These are phyloP conservation scores for Annulohypoxylon bovei DNA, from an alignment of 495 filamentous ascomycete genomes.

Conservation along the genomic window DNA sequence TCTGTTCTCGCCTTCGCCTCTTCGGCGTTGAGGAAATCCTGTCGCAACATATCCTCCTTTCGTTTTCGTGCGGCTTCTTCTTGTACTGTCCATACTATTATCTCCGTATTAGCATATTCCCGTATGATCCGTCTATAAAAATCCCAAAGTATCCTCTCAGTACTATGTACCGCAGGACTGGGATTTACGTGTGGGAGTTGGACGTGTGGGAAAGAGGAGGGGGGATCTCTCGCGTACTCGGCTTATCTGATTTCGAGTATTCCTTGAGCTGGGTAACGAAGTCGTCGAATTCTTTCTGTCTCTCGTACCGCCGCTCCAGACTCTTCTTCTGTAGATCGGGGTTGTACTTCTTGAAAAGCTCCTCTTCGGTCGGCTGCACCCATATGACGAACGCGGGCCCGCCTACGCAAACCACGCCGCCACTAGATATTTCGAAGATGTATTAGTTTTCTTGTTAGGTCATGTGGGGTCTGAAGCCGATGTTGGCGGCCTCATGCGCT, in stretches of 20 bases:
- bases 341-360: conserved; percentile 91
- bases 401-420: conserved; percentile 74
- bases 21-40: conserved; percentile 60
- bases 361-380: conserved; percentile 87
- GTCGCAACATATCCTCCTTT: conserved; percentile 62
- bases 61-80: conserved; percentile 68
- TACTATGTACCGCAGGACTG: no score
- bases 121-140: neutral
- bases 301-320: conserved; percentile 74
- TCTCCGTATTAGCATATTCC: conserved; percentile 26
- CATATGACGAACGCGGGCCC: conserved; percentile 86
- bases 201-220: neutral
- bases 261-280: conserved; percentile 86
- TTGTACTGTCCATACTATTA: conserved; percentile 76
- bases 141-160: no score
- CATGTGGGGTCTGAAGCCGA: conserved; percentile 1
- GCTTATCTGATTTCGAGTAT: conserved; percentile 89
- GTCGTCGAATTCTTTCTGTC: conserved; percentile 85
- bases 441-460: conserved; percentile 30
- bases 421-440: conserved; percentile 61
- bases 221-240: conserved; percentile 57
- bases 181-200: neutral
- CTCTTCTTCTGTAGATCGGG: conserved; percentile 89
- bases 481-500: neutral
- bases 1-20: conserved; percentile 71